Evolutionary conservation across 441 rosid species (phyloP).

Genomic region (Populus hybrid): DNA sequence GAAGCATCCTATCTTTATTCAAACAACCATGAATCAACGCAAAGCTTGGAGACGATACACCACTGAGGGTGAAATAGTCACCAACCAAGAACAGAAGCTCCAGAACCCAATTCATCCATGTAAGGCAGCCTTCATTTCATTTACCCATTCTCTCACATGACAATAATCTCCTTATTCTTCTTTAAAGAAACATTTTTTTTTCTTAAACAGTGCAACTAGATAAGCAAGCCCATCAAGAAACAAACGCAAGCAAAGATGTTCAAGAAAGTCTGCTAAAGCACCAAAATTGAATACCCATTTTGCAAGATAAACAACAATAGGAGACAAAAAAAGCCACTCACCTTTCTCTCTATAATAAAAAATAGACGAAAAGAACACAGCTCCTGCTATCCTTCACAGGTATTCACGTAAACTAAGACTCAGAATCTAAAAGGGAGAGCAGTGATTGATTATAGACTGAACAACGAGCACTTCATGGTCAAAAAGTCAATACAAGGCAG

Average conservation of each 20-base stretch:
- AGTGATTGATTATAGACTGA: slow-evolving; percentile 8
- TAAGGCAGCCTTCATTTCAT: no score
- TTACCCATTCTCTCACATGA: no score
- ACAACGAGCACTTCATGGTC: slow-evolving; percentile 54
- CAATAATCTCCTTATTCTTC: background rate
- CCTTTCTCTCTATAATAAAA: background rate
- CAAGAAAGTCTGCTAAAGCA: background rate
- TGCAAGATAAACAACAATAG: background rate
- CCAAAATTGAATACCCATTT: background rate
- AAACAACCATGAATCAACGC: no score
- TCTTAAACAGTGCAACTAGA: background rate
- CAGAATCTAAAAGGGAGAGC: slow-evolving; percentile 19
- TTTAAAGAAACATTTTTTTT: background rate
- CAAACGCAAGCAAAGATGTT: background rate
- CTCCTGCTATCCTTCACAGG: slow-evolving; percentile 15
- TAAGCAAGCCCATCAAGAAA: background rate
- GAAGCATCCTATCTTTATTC: no score
- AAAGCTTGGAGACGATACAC: no score
- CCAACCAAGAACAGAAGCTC: no score
- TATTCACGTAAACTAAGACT: slow-evolving; percentile 14
- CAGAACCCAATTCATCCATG: no score
- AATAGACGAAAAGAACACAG: background rate
- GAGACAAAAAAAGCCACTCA: slow-evolving; percentile 1
- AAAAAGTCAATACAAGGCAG: slow-evolving; percentile 57
- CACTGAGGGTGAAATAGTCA: no score